A percentile compares a stretch with the other conserved stretches of the same genome.
Evolutionary conservation across 2,329 filamentous ascomycete species (phyloP).

Genomic region (Penicillium corylophilum): DNA sequence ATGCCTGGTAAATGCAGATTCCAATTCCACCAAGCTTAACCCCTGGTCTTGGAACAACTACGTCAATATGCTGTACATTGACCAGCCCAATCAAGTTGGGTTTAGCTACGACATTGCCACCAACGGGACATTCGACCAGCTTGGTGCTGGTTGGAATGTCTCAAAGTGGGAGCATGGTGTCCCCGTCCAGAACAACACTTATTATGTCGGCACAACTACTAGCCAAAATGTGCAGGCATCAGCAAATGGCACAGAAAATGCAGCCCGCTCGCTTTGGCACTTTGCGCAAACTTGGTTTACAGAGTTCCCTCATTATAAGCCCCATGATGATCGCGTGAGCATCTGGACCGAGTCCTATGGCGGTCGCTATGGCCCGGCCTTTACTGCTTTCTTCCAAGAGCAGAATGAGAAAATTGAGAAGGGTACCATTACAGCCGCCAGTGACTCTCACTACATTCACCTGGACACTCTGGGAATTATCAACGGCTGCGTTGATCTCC

Average conservation of each 20-base stretch:
- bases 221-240: slow-evolving; percentile 46
- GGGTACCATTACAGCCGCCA: slow-evolving; percentile 25
- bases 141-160: slow-evolving; percentile 26
- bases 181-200: slow-evolving; percentile 52
- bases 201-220: slow-evolving; percentile 53
- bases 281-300: slow-evolving; percentile 63
- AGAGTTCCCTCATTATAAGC: slow-evolving; percentile 63
- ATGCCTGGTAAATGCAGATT: slow-evolving; percentile 54
- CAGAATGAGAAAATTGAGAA: slow-evolving; percentile 44
- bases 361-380: slow-evolving; percentile 45
- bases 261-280: slow-evolving; percentile 58
- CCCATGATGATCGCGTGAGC: slow-evolving; percentile 52
- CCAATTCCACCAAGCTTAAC: slow-evolving; percentile 53
- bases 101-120: slow-evolving; percentile 54
- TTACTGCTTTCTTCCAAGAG: slow-evolving; percentile 41
- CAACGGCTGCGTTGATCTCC: slow-evolving; percentile 56
- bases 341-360: slow-evolving; percentile 50
- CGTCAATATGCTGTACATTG: slow-evolving; percentile 68
- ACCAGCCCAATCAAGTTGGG: slow-evolving; percentile 62
- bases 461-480: slow-evolving; percentile 57
- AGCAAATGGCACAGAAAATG: slow-evolving; percentile 53
- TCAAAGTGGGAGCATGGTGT: slow-evolving; percentile 28
- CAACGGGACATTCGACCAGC: slow-evolving; percentile 41
- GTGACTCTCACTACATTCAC: slow-evolving; percentile 38
- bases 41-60: slow-evolving; percentile 64